Evolutionary conservation across 768 basidiomycete genomes (phyloP), one percentile per base, ranked within the genome.

Genomic region (Tephrocybe sp.): DNA sequence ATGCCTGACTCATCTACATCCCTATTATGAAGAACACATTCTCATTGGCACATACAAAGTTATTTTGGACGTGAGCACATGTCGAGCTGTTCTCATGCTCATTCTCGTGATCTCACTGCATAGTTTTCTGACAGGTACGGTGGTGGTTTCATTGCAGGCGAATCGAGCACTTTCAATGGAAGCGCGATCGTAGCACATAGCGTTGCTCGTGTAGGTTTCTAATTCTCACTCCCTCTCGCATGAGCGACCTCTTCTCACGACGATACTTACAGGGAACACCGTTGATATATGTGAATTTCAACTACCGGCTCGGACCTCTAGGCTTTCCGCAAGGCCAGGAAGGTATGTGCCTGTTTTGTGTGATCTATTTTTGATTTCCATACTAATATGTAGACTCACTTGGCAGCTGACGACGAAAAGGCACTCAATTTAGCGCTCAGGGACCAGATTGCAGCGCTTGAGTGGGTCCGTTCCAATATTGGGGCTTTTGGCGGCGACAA

Each of bases 381-480:
- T 21, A 19, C 44, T 12, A 5, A 12, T 5, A 37, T 5, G 36
- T n/a, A 6, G 36, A 16, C 19, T 36, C 8, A 21, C n/a, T 34
- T 13, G 8, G n/a, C 9, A 9, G 26, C 31, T 26, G 2, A 59
- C 18, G 44, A 57, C 9, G 54, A 53, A 6, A 68, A 61, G 11
- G 61, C 65, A 1, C 62, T 74, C 16, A 76, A 76, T 52, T 59
- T 77, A 35, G 75, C 64, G 5, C 47, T 78, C 13, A 67, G 57
- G 26, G 76, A 78, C 50, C 67, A 75, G 47, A 48, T 71, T 18
- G 49, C 62, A 6, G 77, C 73, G 4, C 61, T 77, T 2, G 47
- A 64, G 42, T 78, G 76, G 83, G 74, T 85, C 0, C 77, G 83
- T 47, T 54, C 68, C 32, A 76, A 86, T 53, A 82, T 85, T 43